Evolutionary conservation across 192 early-diverging fungal species (phyloP), one percentile per base, ranked within the genome.

Genomic region (Backusella parvicylindrica): DNA sequence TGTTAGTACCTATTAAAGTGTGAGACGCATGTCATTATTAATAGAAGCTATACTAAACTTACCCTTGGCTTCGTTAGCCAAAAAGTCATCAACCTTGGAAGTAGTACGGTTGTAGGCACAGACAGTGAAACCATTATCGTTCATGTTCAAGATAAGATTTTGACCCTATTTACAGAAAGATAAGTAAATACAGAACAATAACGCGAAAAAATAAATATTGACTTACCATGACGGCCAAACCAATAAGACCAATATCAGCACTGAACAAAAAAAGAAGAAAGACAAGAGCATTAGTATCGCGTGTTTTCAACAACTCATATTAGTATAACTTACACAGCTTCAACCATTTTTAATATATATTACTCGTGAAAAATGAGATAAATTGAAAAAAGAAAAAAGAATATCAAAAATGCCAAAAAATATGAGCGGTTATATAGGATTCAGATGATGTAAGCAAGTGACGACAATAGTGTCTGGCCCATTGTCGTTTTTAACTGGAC

Each of bases 221-320:
- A 85, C 87, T 40, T 90, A 96, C 96, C 97, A 99, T 99, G 80
- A 99, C 97, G 84, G 97, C 97, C 81, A 99, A 90, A 81, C 97
- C 97, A 85, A 99, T 99, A 78, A 99, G 93, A 84, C 96, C 97
- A 83, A 99, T 96, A 87, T 99, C 97, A 89, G 94, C 96, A 87
- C 88, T 89, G 78, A 28, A 56, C 71, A 16, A 66, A 68, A 56
- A 37, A 43, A 21, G 18, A 28, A 41, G 30, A 49, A 37, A 56
- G 7, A 49, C 6, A 50, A 26, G 8, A 32, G 18, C 11, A 11
- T 56, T 13, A 65, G 8, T 18, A 41, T 41, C 73, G 37, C 36
- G 31, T 74, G 3, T 66, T 30, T n/a, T 36, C 23, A 18, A 13
- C 15, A 28, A 9, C 28, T 23, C 11, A 15, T 3, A 13, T 15